Evolutionary conservation across 1,284 basidiomycete genomes (phyloP).

Genomic region (Sphaerobolus stellatus): DNA sequence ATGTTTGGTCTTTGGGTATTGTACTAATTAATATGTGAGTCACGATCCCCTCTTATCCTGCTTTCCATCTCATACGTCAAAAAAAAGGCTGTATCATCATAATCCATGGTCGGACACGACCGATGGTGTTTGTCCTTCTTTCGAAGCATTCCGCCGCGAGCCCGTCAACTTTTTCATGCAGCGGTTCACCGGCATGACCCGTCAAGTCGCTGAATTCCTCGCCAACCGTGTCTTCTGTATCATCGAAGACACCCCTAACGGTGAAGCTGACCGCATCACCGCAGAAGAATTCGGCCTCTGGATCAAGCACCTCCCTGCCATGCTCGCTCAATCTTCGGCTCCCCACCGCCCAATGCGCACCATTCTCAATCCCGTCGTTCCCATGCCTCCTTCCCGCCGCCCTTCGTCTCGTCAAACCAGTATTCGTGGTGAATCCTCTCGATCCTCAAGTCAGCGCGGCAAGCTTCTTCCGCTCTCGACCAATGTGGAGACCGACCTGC

Average conservation of each 20-base stretch:
- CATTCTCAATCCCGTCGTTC: slow-evolving; percentile 49
- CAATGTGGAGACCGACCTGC: slow-evolving; percentile 22
- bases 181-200: slow-evolving; percentile 91
- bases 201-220: slow-evolving; percentile 83
- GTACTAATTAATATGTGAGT: slow-evolving; percentile 95
- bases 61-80: background rate
- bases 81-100: slow-evolving; percentile 88
- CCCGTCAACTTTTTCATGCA: slow-evolving; percentile 85
- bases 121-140: slow-evolving; percentile 72
- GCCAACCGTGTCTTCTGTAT: slow-evolving; percentile 86
- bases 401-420: slow-evolving; percentile 54
- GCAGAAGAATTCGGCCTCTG: slow-evolving; percentile 87
- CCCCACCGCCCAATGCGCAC: slow-evolving; percentile 48
- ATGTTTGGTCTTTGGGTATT: slow-evolving; percentile 98
- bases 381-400: slow-evolving; percentile 64
- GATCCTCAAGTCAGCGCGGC: slow-evolving; percentile 6
- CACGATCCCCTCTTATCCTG: slow-evolving; percentile 12
- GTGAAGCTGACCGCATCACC: slow-evolving; percentile 52
- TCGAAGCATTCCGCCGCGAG: slow-evolving; percentile 77
- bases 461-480: slow-evolving; percentile 26
- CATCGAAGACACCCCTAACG: slow-evolving; percentile 50
- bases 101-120: slow-evolving; percentile 98
- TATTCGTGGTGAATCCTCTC: slow-evolving; percentile 1
- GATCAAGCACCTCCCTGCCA: slow-evolving; percentile 76
- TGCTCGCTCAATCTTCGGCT: slow-evolving; percentile 44